These are phyloP conservation scores for Irpex sp. DNA, from an alignment of 1,284 basidiomycete species.

Conservation along the genomic window DNA sequence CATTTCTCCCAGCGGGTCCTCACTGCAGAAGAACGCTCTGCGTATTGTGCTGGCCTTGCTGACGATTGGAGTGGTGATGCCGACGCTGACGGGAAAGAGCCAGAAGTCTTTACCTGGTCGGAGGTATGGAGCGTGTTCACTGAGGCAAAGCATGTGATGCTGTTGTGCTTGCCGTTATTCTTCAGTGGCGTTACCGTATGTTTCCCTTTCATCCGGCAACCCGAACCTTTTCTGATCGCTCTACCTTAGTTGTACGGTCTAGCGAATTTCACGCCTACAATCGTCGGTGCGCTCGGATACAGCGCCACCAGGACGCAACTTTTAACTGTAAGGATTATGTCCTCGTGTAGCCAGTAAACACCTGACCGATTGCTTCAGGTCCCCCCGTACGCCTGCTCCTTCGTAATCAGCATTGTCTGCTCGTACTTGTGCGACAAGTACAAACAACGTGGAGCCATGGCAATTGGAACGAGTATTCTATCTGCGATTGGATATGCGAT, in stretches of 20 bases:
- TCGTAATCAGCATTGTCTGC: background rate
- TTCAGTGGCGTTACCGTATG: background rate
- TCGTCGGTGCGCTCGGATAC: background rate
- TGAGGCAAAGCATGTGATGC: background rate
- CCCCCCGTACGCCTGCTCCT: background rate
- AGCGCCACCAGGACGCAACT: background rate
- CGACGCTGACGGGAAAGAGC: background rate
- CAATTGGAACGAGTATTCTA: background rate
- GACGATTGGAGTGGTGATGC: background rate
- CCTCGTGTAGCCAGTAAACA: background rate
- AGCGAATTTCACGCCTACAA: background rate
- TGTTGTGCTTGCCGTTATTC: background rate
- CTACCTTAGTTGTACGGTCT: background rate
- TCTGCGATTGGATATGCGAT: background rate
- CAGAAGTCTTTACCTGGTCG: background rate
- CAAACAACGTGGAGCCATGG: background rate
- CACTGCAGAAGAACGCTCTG: background rate
- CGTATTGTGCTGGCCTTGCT: background rate
- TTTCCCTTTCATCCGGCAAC: background rate
- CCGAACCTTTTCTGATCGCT: background rate
- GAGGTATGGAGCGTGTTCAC: background rate
- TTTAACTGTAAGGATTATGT: background rate
- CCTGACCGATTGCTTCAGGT: background rate
- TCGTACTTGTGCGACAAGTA: background rate
- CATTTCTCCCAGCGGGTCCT: background rate